Conservation (phyloP, 2,329 filamentous ascomycete genomes). For the Zasmidium cellare region DNA sequence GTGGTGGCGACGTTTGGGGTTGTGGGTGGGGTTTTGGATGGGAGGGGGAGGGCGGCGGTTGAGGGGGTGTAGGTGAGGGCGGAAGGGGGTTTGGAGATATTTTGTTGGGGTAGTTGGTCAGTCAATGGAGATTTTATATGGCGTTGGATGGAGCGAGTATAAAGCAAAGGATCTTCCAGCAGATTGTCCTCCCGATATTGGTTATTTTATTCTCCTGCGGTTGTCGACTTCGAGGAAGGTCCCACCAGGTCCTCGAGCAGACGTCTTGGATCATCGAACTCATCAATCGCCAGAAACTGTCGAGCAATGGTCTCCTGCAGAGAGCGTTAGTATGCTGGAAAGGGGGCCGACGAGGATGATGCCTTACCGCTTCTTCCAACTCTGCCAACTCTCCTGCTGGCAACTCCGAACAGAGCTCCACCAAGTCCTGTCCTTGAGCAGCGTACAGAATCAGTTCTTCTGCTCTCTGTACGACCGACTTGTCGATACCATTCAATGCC, state of each 20-base stretch:
- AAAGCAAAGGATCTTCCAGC: too few relatives aligned
- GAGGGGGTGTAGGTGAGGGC: too few relatives aligned
- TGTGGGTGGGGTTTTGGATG: conserved; percentile 1
- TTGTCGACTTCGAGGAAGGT: background rate
- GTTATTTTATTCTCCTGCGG: background rate
- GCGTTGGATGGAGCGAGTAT: too few relatives aligned
- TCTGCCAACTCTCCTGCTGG: conserved; percentile 63
- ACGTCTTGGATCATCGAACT: conserved; percentile 36
- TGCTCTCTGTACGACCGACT: conserved; percentile 70
- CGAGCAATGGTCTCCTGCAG: conserved; percentile 44
- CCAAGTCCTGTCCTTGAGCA: conserved; percentile 73
- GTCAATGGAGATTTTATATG: too few relatives aligned
- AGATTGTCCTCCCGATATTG: too few relatives aligned
- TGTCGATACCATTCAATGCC: conserved; percentile 78
- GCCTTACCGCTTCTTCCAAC: conserved; percentile 65
- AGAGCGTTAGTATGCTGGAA: conserved; percentile 1
- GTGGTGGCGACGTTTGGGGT: conserved; percentile 2
- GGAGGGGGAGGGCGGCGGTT: too few relatives aligned
- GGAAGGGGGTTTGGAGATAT: too few relatives aligned
- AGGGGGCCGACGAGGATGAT: background rate
- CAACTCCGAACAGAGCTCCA: conserved; percentile 68
- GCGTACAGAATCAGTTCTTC: conserved; percentile 69
- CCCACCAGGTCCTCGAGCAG: conserved; percentile 38
- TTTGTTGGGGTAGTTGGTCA: too few relatives aligned
- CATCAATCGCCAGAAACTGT: conserved; percentile 42